phyloP scores from a whole-genome alignment of 257 asterid genomes.

The Capsicum pubescens region DNA sequence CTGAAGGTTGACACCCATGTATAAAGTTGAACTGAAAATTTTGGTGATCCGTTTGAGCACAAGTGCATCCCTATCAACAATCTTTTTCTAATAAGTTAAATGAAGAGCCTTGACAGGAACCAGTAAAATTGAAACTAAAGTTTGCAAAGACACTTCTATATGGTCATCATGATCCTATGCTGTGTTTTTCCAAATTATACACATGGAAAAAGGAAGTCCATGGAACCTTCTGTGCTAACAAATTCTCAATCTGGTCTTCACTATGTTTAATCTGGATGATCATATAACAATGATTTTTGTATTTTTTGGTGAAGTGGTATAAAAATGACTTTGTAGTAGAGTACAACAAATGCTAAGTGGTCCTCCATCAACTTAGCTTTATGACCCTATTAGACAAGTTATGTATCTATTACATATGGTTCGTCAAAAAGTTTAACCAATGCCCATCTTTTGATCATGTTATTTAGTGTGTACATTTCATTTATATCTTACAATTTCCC shows the following conservation, averaged over 20 bases:
- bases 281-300: background rate
- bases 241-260: background rate
- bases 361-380: slow-evolving; percentile 2
- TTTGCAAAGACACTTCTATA: background rate
- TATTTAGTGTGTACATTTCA: background rate
- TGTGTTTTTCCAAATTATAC: background rate
- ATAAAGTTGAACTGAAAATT: background rate
- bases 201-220: background rate
- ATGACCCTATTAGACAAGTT: background rate
- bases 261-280: slow-evolving; percentile 8
- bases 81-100: background rate
- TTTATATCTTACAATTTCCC: background rate
- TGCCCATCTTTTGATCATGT: background rate
- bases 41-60: background rate
- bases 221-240: background rate
- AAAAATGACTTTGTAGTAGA: background rate
- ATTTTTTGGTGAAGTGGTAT: background rate
- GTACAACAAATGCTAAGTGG: slow-evolving; percentile 14
- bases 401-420: background rate
- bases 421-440: background rate
- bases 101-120: background rate
- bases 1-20: background rate
- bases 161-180: slow-evolving; percentile 26
- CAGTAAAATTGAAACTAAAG: slow-evolving; percentile 10
- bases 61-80: background rate